phyloP scores from a whole-genome alignment of 2,329 filamentous ascomycete species.

The Fusarium devonianum region DNA sequence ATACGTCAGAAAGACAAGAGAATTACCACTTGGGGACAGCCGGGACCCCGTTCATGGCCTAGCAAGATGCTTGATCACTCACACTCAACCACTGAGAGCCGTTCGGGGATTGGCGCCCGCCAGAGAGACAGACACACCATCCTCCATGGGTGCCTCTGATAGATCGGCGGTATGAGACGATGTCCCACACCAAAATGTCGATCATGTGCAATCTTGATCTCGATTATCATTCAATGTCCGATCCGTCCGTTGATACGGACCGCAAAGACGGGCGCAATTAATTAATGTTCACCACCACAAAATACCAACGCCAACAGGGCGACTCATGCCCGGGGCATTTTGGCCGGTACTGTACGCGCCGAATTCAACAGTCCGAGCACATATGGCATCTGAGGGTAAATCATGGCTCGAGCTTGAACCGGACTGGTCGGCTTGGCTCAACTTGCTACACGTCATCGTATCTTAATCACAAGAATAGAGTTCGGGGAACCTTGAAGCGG shows the following conservation, averaged over 20 bases:
- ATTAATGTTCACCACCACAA: no score
- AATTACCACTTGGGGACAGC: constrained; percentile 13
- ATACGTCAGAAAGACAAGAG: constrained; percentile 21
- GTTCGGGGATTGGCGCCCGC: constrained; percentile 18
- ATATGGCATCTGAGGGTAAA: background rate
- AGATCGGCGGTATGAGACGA: constrained; percentile 8
- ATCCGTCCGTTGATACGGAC: constrained; percentile 20
- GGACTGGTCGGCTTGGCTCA: constrained; percentile 21
- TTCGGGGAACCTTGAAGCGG: constrained; percentile 20
- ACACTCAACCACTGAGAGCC: background rate
- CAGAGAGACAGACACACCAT: constrained; percentile 3
- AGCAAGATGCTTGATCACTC: background rate
- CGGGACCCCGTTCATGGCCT: background rate
- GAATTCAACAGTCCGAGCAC: background rate
- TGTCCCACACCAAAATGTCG: constrained; percentile 18
- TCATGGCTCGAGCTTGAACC: background rate
- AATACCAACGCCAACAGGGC: no score
- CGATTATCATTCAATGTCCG: constrained; percentile 22
- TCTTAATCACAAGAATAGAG: constrained; percentile 25
- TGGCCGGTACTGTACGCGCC: background rate
- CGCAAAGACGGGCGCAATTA: constrained; percentile 8
- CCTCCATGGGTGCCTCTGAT: no score
- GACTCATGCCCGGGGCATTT: background rate
- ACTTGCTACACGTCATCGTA: constrained; percentile 26
- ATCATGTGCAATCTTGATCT: constrained; percentile 26